Conservation (phyloP, 345 rosid species). For the Syzygium aqueum region DNA sequence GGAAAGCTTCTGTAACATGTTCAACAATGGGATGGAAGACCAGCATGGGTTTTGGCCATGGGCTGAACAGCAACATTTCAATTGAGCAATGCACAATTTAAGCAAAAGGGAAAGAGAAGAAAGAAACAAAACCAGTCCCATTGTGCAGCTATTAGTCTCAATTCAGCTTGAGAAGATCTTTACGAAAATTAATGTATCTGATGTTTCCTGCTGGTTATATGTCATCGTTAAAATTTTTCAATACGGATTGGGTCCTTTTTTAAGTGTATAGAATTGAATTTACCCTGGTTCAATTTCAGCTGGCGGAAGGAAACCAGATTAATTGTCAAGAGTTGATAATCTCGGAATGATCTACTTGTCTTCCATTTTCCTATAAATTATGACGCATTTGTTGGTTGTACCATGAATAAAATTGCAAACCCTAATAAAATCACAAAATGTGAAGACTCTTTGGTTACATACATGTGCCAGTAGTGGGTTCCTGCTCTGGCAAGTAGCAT, state of each 20-base stretch:
- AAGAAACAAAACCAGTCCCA: neutral
- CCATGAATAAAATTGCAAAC: neutral
- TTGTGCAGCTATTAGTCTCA: neutral
- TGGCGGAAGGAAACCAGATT: neutral
- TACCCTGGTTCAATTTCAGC: neutral
- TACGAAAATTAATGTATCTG: neutral
- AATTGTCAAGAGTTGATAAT: neutral
- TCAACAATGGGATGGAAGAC: conserved; percentile 2
- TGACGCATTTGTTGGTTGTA: neutral
- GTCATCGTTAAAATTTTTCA: neutral
- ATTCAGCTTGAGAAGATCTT: neutral
- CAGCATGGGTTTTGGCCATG: conserved; percentile 5
- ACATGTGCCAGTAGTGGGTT: conserved; percentile 6
- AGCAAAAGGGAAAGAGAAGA: neutral
- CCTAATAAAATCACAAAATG: neutral
- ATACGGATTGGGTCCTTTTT: neutral
- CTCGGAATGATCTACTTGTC: neutral
- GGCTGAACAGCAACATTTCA: conserved; percentile 6
- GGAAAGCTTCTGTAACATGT: conserved; percentile 24
- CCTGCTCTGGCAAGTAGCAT: conserved; percentile 11
- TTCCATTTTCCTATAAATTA: neutral
- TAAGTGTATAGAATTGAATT: neutral
- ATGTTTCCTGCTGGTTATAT: neutral
- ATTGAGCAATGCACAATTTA: neutral
- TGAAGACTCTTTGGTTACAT: neutral